Evolutionary conservation across 352 stramenopile genomes (phyloP).

Genomic region (Phytopythium aichiense): DNA sequence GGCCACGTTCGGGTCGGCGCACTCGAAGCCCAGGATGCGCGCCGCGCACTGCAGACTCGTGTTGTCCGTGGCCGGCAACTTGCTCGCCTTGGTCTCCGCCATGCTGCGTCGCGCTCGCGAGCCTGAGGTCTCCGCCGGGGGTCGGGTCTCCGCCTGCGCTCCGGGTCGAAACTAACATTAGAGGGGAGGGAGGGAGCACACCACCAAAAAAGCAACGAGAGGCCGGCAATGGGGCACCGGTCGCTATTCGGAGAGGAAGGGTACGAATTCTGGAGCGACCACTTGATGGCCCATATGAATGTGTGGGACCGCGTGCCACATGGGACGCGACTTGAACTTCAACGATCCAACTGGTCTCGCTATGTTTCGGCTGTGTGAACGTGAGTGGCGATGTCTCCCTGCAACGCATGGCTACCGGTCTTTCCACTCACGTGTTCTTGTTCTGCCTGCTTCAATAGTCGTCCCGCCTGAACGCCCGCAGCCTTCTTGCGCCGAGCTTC

Average conservation of each 20-base stretch:
- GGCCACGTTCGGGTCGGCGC: constrained; percentile 74
- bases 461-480: too few species aligned
- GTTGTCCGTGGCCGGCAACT: constrained; percentile 81
- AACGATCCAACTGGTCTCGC: too few species aligned
- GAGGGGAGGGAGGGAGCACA: not conserved
- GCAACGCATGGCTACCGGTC: too few species aligned
- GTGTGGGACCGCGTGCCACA: too few species aligned
- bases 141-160: not conserved
- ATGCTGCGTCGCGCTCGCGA: constrained; percentile 10
- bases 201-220: not conserved
- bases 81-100: constrained; percentile 46
- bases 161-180: not conserved
- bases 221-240: not conserved
- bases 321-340: too few species aligned
- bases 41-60: constrained; percentile 84
- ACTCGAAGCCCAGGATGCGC: constrained; percentile 79
- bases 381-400: too few species aligned
- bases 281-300: too few species aligned
- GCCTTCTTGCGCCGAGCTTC: too few species aligned
- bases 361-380: too few species aligned
- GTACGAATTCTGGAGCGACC: not conserved
- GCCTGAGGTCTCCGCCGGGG: too few species aligned
- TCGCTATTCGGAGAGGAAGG: not conserved
- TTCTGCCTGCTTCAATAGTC: too few species aligned
- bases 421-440: too few species aligned